phyloP scores from a whole-genome alignment of 768 basidiomycete genomes.

The Rhodotorula graminis region DNA sequence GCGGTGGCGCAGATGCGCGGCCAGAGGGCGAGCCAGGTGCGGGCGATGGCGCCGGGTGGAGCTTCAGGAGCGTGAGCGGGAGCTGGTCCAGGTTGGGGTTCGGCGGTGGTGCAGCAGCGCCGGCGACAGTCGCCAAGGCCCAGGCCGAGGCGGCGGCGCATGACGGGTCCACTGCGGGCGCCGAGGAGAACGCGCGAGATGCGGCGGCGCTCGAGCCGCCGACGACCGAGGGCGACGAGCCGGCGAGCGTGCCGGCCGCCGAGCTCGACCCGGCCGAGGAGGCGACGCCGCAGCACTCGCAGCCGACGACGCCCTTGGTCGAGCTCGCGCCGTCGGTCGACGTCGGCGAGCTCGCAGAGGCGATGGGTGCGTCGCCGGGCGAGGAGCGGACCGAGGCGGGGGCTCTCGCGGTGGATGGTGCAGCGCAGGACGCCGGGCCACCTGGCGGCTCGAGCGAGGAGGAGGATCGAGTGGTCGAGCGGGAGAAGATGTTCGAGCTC shows the following conservation, averaged over 20 bases:
- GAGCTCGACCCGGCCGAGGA: too few species aligned
- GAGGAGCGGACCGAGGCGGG: too few species aligned
- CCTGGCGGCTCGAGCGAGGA: too few species aligned
- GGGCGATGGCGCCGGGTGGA: background rate
- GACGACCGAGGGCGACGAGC: background rate
- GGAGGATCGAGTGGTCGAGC: background rate
- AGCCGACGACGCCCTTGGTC: background rate
- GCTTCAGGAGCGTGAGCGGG: constrained; percentile 1
- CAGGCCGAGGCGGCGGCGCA: background rate
- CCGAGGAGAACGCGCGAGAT: too few species aligned
- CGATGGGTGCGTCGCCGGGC: background rate
- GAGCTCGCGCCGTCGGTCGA: constrained; percentile 8
- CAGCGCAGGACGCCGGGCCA: too few species aligned
- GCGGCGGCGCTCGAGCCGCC: too few species aligned
- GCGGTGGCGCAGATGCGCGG: background rate
- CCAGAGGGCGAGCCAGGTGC: too few species aligned
- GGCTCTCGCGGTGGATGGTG: too few species aligned
- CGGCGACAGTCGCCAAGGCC: background rate
- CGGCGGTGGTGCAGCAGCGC: background rate
- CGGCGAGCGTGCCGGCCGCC: background rate
- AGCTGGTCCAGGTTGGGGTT: background rate
- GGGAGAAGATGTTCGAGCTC: background rate
- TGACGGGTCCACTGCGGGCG: background rate
- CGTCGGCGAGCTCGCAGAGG: constrained; percentile 4
- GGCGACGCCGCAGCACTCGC: background rate